Conservation (phyloP, 2,329 filamentous ascomycete genomes). For the Curvularia lunata region DNA sequence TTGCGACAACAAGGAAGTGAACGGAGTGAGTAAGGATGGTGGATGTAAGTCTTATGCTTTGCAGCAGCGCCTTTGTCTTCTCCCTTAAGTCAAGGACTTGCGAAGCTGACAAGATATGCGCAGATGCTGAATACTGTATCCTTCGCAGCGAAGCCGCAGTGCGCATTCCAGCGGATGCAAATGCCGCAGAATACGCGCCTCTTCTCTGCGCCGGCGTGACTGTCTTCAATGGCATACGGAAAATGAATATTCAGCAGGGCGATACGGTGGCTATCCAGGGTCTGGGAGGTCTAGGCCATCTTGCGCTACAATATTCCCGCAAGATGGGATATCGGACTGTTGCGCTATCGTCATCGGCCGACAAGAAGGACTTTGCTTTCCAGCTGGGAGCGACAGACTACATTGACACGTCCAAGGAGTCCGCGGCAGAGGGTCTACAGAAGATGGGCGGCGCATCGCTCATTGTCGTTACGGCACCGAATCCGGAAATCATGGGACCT, state of each 20-base stretch:
- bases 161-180: constrained; percentile 55
- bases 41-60: constrained; percentile 58
- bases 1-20: constrained; percentile 67
- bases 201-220: constrained; percentile 59
- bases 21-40: constrained; percentile 70
- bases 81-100: not conserved
- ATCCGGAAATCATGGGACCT: constrained; percentile 60
- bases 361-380: constrained; percentile 61
- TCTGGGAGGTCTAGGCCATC: constrained; percentile 60
- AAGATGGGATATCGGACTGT: constrained; percentile 61
- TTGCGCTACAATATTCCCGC: constrained; percentile 60
- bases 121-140: constrained; percentile 65
- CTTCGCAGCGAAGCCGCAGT: constrained; percentile 67
- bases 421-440: constrained; percentile 58
- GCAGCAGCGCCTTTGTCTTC: not conserved
- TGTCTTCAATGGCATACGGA: constrained; percentile 59
- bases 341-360: constrained; percentile 56
- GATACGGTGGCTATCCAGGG: constrained; percentile 60
- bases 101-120: constrained; percentile 1
- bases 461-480: constrained; percentile 69
- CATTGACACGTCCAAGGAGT: constrained; percentile 60
- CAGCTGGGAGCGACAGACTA: constrained; percentile 64
- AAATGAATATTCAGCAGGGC: constrained; percentile 55
- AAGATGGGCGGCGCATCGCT: constrained; percentile 67
- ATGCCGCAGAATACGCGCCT: constrained; percentile 55